These are phyloP conservation scores for Pyronema omphalodes DNA, from an alignment of 495 filamentous ascomycete genomes.

Conservation along the genomic window DNA sequence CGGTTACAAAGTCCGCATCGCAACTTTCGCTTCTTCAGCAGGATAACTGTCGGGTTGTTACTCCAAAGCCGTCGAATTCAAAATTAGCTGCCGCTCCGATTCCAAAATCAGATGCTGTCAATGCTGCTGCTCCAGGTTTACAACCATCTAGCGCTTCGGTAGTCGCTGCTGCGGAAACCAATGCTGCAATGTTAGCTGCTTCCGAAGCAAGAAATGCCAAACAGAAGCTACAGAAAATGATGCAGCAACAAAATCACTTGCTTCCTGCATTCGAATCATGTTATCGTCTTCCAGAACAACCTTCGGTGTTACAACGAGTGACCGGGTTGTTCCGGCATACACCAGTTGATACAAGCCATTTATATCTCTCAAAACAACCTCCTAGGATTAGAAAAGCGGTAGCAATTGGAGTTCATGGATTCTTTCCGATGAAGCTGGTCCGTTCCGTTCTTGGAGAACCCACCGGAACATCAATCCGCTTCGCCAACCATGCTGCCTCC, in stretches of 20 bases:
- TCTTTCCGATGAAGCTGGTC: constrained; percentile 71
- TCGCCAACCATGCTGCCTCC: constrained; percentile 71
- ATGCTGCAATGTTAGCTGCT: constrained; percentile 3
- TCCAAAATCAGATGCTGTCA: constrained; percentile 10
- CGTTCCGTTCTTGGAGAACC: constrained; percentile 81
- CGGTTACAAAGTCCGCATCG: neutral
- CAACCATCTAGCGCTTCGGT: neutral
- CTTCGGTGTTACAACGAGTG: constrained; percentile 54
- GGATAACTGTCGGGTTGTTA: constrained; percentile 2
- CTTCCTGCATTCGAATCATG: constrained; percentile 22
- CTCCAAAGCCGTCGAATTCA: constrained; percentile 11
- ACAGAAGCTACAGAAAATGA: constrained; percentile 13
- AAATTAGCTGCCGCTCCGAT: constrained; percentile 5
- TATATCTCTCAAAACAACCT: constrained; percentile 48
- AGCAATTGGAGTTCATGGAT: constrained; percentile 86
- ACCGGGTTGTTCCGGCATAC: constrained; percentile 40
- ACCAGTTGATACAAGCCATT: constrained; percentile 43
- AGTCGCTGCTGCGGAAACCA: constrained; percentile 4
- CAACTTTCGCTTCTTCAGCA: neutral
- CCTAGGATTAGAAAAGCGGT: constrained; percentile 63
- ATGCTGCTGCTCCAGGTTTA: neutral
- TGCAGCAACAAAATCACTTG: constrained; percentile 18
- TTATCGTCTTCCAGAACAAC: constrained; percentile 46
- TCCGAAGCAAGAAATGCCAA: constrained; percentile 6
- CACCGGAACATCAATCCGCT: constrained; percentile 83